phyloP scores from a whole-genome alignment of 176 grass and related monocot species.

The Aegilops umbellulata region DNA sequence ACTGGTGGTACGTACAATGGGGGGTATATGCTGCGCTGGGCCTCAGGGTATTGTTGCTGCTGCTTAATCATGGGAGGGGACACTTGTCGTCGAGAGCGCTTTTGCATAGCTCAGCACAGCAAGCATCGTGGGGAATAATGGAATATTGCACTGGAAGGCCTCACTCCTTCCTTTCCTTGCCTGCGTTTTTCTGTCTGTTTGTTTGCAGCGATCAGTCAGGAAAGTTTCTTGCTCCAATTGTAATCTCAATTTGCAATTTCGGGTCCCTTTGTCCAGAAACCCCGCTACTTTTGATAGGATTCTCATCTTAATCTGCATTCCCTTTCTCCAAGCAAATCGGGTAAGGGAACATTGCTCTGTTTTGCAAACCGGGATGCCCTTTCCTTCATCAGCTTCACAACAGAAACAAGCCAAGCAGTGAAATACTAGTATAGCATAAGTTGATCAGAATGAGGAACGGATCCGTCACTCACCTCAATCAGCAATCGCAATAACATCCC shows the following conservation, averaged over 20 bases:
- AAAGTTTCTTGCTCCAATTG: not conserved
- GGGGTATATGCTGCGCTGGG: not conserved
- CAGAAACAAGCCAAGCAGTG: no score
- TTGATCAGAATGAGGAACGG: not conserved
- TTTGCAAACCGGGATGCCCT: not conserved
- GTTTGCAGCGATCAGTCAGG: not conserved
- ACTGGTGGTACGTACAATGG: not conserved
- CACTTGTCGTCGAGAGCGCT: not conserved
- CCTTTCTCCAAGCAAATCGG: no score
- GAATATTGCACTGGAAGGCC: not conserved
- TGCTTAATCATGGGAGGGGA: not conserved
- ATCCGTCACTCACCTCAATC: not conserved
- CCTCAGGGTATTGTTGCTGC: not conserved
- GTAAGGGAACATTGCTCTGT: no score
- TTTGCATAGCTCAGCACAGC: not conserved
- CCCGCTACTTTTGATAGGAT: no score
- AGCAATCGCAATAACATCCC: not conserved
- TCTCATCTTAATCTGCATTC: no score
- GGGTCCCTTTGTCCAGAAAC: no score
- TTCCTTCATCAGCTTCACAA: not conserved
- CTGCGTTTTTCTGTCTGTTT: not conserved
- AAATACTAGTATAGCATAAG: not conserved
- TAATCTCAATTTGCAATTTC: no score
- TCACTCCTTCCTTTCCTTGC: not conserved
- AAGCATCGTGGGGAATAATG: not conserved